Conservation (phyloP, 169 alveolate genomes). For the Babesia bovis region DNA sequence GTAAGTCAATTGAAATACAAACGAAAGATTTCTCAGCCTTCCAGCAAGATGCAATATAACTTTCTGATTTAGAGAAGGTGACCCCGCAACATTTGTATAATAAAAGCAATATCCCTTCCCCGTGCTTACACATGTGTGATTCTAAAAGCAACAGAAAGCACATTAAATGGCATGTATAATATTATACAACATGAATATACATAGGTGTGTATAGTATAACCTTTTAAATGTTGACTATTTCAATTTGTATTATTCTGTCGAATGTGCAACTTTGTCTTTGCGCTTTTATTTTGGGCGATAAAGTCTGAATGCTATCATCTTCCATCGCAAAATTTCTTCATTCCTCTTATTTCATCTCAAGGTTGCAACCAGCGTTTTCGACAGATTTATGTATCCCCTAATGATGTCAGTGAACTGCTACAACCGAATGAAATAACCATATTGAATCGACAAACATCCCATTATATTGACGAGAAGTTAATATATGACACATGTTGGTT, state of each 20-base stretch:
- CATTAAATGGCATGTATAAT: no score
- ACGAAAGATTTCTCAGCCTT: background rate
- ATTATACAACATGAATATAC: no score
- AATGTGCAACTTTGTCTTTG: background rate
- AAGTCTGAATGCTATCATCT: background rate
- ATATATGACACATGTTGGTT: slow-evolving; percentile 22
- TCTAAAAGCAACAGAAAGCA: no score
- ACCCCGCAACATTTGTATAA: no score
- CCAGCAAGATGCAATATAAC: no score
- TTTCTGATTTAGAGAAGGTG: no score
- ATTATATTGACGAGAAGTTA: slow-evolving; percentile 17
- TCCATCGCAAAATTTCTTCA: background rate
- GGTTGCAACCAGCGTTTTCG: no score
- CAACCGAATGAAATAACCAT: slow-evolving; percentile 45
- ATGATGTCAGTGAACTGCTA: background rate
- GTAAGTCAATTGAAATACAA: slow-evolving; percentile 29
- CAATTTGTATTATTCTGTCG: no score
- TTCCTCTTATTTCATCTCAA: background rate
- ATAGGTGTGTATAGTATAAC: background rate
- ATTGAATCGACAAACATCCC: slow-evolving; percentile 31
- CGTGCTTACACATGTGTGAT: no score
- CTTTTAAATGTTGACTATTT: background rate
- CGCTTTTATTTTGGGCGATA: background rate
- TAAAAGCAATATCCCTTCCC: no score
- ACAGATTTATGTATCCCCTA: no score